These are phyloP conservation scores for Diutina sp. DNA, from an alignment of 1,139 yeast species.

Conservation along the genomic window DNA sequence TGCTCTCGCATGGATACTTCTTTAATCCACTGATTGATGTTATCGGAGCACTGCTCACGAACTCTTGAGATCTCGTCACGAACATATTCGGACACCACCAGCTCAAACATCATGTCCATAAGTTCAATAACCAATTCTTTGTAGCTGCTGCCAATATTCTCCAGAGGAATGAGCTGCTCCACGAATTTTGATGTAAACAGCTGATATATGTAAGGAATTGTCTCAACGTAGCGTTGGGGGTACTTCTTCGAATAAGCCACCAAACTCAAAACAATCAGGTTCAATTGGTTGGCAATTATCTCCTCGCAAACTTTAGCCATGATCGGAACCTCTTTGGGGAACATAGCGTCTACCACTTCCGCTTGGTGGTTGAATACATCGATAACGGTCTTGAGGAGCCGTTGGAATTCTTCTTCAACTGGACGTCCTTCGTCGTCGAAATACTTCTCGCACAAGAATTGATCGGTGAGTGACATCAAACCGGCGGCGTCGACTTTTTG, in stretches of 20 bases:
- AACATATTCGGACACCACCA: slow-evolving; percentile 35
- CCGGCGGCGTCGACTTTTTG: slow-evolving; percentile 33
- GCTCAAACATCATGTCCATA: slow-evolving; percentile 36
- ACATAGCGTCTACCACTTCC: slow-evolving; percentile 23
- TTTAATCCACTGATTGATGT: slow-evolving; percentile 22
- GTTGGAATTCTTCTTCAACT: slow-evolving; percentile 11
- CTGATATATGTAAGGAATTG: slow-evolving; percentile 23
- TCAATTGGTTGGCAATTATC: slow-evolving; percentile 26
- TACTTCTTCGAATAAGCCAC: slow-evolving; percentile 16
- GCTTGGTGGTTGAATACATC: slow-evolving; percentile 24
- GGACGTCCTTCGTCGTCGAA: slow-evolving; percentile 4
- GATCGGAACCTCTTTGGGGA: slow-evolving; percentile 30
- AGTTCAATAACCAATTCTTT: slow-evolving; percentile 20
- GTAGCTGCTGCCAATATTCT: slow-evolving; percentile 24
- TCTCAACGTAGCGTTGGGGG: slow-evolving; percentile 6
- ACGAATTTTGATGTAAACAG: slow-evolving; percentile 15
- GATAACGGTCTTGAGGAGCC: slow-evolving; percentile 16
- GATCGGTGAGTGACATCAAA: slow-evolving; percentile 3
- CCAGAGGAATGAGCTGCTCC: slow-evolving; percentile 13
- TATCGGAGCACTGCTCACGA: slow-evolving; percentile 14
- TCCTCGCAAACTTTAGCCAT: slow-evolving; percentile 38
- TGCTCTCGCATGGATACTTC: slow-evolving; percentile 23
- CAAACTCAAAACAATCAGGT: slow-evolving; percentile 20
- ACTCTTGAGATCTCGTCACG: slow-evolving; percentile 28
- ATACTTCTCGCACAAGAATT: neutral